A percentile compares a stretch with the other conserved stretches of the same genome.
These are phyloP conservation scores for Scenedesmus sp. DNA, from an alignment of 163 green algal species.

Conservation along the genomic window DNA sequence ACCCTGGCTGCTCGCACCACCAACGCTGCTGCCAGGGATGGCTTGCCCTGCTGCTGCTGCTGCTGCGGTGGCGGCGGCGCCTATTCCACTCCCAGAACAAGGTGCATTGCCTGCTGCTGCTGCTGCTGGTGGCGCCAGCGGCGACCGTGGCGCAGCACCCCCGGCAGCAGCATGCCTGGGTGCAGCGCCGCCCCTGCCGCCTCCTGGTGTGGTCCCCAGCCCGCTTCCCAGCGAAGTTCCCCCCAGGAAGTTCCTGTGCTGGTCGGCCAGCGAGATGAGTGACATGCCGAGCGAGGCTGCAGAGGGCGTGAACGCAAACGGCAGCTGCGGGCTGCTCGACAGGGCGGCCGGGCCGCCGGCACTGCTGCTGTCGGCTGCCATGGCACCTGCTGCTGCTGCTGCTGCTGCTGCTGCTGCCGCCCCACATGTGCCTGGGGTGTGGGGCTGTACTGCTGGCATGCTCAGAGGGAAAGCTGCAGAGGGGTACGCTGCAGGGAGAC, in stretches of 20 bases:
- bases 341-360: neutral
- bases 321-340: slow-evolving; percentile 83
- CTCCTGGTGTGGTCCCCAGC: neutral
- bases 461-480: neutral
- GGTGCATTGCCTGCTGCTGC: neutral
- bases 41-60: neutral
- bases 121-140: neutral
- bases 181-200: neutral
- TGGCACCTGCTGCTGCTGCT: neutral
- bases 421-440: neutral
- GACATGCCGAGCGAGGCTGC: slow-evolving; percentile 43
- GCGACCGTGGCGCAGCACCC: neutral
- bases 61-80: slow-evolving; percentile 3
- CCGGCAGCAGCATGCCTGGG: neutral
- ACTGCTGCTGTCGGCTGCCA: neutral
- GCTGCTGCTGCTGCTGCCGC: no score
- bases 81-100: neutral
- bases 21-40: slow-evolving; percentile 24
- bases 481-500: neutral
- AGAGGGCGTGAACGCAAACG: slow-evolving; percentile 89
- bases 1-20: slow-evolving; percentile 21
- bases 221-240: neutral
- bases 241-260: neutral
- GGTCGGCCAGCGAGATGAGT: slow-evolving; percentile 31
- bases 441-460: slow-evolving; percentile 4